Evolutionary conservation across 2,329 filamentous ascomycete genomes (phyloP).

Genomic region (Penicillium brasilianum): DNA sequence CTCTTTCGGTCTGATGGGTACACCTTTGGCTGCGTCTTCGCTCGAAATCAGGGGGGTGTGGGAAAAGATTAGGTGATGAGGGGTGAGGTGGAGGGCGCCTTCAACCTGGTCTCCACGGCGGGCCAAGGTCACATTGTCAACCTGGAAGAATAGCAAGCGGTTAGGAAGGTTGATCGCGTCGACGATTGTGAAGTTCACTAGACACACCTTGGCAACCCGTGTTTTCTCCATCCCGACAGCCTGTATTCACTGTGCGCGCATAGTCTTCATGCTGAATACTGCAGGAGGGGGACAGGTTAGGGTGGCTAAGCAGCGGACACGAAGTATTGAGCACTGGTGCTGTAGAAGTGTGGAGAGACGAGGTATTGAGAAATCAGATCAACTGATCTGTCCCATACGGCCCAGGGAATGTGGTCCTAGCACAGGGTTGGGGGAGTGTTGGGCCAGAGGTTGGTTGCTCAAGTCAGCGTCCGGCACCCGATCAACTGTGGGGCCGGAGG

Average conservation of each 20-base stretch:
- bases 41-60: slow-evolving; percentile 55
- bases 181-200: background rate
- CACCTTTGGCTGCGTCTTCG: slow-evolving; percentile 47
- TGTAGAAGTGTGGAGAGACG: background rate
- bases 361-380: background rate
- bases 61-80: slow-evolving; percentile 69
- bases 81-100: slow-evolving; percentile 66
- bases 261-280: slow-evolving; percentile 43
- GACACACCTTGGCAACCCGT: slow-evolving; percentile 50
- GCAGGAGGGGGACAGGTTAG: slow-evolving; percentile 18
- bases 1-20: slow-evolving; percentile 64
- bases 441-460: slow-evolving; percentile 9
- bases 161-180: slow-evolving; percentile 4
- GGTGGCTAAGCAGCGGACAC: slow-evolving; percentile 3
- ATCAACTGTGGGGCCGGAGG: slow-evolving; percentile 13
- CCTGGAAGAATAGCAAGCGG: slow-evolving; percentile 37
- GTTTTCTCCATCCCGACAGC: slow-evolving; percentile 50
- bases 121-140: slow-evolving; percentile 63
- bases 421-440: slow-evolving; percentile 4
- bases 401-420: background rate
- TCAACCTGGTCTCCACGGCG: slow-evolving; percentile 61
- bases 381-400: background rate
- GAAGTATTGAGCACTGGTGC: background rate
- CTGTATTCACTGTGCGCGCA: slow-evolving; percentile 38
- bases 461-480: slow-evolving; percentile 15